Conservation (phyloP, 2,329 filamentous ascomycete genomes). For the Phaeosphaeria sp. region DNA sequence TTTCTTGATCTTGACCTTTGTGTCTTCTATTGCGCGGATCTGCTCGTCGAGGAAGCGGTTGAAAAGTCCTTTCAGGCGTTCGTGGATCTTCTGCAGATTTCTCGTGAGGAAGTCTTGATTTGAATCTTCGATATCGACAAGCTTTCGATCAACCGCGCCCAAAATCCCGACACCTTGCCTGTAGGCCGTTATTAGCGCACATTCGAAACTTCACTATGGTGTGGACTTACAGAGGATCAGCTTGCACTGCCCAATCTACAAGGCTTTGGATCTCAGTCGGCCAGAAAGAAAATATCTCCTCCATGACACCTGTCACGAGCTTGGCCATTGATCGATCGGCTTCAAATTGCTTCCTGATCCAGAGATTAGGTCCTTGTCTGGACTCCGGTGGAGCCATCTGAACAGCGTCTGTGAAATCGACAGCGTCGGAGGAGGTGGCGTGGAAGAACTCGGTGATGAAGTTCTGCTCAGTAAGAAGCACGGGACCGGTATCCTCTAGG, state of each 20-base stretch:
- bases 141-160: constrained; percentile 78
- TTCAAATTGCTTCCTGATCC: constrained; percentile 79
- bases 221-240: constrained; percentile 85
- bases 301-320: constrained; percentile 85
- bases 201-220: no score
- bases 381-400: constrained; percentile 68
- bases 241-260: constrained; percentile 80
- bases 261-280: constrained; percentile 77
- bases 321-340: constrained; percentile 87
- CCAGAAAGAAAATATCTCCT: constrained; percentile 84
- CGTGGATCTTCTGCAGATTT: constrained; percentile 79
- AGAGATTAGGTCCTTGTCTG: constrained; percentile 75
- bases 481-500: constrained; percentile 79
- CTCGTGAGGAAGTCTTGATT: constrained; percentile 91
- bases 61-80: constrained; percentile 76
- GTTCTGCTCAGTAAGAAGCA: constrained; percentile 93
- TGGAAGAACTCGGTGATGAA: constrained; percentile 98
- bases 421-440: constrained; percentile 79
- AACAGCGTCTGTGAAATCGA: constrained; percentile 85
- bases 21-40: constrained; percentile 94
- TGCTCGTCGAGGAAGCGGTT: constrained; percentile 92
- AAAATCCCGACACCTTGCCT: constrained; percentile 93
- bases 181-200: no score
- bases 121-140: constrained; percentile 80
- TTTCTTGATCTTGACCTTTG: constrained; percentile 99